Evolutionary conservation across 805 yeast genomes (phyloP), one percentile per base, ranked within the genome.

Genomic region (Starmerella asiatica): DNA sequence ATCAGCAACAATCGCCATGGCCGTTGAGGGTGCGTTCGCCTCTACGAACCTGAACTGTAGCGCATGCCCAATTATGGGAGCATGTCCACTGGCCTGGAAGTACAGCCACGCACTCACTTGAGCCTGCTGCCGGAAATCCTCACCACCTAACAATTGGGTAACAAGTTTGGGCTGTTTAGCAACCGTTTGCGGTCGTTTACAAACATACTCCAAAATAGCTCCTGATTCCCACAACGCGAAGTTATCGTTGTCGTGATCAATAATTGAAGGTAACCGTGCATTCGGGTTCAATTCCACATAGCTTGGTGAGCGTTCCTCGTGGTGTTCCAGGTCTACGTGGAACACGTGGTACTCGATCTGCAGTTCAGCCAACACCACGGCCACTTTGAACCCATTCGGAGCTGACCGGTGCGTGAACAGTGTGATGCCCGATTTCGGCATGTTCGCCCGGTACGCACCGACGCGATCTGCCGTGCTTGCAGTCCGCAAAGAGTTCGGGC

Each of bases 31-130:
- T n/a, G 37, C 41, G 17, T 38, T 42, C 2, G 40, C 49, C 57
- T 86, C 95, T 67, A 86, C 84, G 58, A 82, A 84, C 54, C 86
- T 70, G 64, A 86, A 88, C 63, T 88, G 96, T 51, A 88, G 68
- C 7, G 96, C 95, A 61, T 86, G 96, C 16, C 96, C 96, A 52
- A 86, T 81, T 94, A 86, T 86, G n/a, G 96, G 95, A 0, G 96
- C 94, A 57, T 85, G 96, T 5, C 97, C 96, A 4, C 93, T 79
- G 3, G 95, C 84, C 62, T 86, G 97, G 67, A 86, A 86, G 55
- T 83, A 86, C 29, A 88, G 67, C 95, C 96, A 86, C 5, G 85
- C 73, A 44, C 75, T 70, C 42, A 86, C 83, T 57, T 79, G 88
- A 3, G 86, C 69, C 62, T 84, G 94, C 48, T 83, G 94, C 12